Conservation (phyloP, 495 filamentous ascomycete species). For the Aspergillus diversus region DNA sequence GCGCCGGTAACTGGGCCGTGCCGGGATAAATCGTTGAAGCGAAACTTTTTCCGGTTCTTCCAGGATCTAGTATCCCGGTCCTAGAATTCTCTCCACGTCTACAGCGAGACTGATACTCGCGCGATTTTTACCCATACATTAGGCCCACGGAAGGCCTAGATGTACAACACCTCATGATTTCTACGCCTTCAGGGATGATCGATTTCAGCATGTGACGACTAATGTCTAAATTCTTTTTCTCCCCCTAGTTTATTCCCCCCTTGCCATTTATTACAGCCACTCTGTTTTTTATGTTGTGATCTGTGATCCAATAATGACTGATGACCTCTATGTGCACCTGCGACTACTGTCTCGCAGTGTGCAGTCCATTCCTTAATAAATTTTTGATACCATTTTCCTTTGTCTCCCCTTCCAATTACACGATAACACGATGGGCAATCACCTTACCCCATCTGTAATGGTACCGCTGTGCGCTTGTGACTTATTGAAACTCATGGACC, state of each 20-base stretch:
- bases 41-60: conserved; percentile 53
- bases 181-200: conserved; percentile 25
- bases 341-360: conserved; percentile 48
- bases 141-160: conserved; percentile 23
- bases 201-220: conserved; percentile 38
- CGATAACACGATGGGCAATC: conserved; percentile 18
- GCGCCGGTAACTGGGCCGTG: conserved; percentile 40
- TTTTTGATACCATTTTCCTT: conserved; percentile 26
- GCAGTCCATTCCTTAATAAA: conserved; percentile 41
- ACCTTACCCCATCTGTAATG: conserved; percentile 19
- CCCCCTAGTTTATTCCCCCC: conserved; percentile 10
- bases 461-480: conserved; percentile 14
- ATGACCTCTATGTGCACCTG: conserved; percentile 36
- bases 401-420: conserved; percentile 23
- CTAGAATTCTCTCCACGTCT: conserved; percentile 19
- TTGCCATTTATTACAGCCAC: conserved; percentile 18
- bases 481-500: too few species aligned
- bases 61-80: conserved; percentile 46
- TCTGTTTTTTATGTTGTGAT: conserved; percentile 28
- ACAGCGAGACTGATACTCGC: conserved; percentile 7
- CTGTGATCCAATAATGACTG: conserved; percentile 33
- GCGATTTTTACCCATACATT: conserved; percentile 16
- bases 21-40: conserved; percentile 40
- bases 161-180: conserved; percentile 33
- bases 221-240: conserved; percentile 36